Evolutionary conservation across 1,139 yeast species (phyloP).

Genomic region (Yamadazyma oceani): DNA sequence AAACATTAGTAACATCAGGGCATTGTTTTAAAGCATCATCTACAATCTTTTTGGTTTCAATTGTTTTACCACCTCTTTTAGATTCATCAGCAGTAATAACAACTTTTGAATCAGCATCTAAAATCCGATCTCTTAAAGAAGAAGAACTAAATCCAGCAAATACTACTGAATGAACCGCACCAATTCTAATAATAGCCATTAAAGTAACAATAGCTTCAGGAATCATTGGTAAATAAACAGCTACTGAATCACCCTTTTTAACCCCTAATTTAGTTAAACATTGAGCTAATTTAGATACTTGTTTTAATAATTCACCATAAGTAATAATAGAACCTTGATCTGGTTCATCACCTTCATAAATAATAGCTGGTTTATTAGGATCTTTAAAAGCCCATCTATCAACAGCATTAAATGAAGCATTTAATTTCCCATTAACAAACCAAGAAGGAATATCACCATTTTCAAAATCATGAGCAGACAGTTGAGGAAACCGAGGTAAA

Average conservation of each 20-base stretch:
- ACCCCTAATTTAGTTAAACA: conserved; percentile 67
- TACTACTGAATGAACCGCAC: conserved; percentile 81
- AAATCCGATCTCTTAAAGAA: conserved; percentile 72
- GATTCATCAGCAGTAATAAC: conserved; percentile 83
- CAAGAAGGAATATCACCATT: conserved; percentile 72
- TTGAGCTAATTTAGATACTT: conserved; percentile 71
- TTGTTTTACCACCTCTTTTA: conserved; percentile 78
- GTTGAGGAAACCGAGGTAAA: conserved; percentile 53
- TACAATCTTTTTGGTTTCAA: conserved; percentile 79
- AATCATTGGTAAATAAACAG: conserved; percentile 84
- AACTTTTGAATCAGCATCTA: conserved; percentile 70
- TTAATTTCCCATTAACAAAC: conserved; percentile 76
- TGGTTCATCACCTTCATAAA: conserved; percentile 80
- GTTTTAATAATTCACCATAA: conserved; percentile 68
- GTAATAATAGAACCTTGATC: conserved; percentile 62
- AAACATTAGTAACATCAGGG: conserved; percentile 66
- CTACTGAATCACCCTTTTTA: conserved; percentile 79
- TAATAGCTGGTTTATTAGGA: conserved; percentile 74
- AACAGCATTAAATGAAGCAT: conserved; percentile 75
- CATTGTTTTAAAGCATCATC: conserved; percentile 76
- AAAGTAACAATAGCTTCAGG: conserved; percentile 77
- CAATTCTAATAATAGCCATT: conserved; percentile 73
- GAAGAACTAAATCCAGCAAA: conserved; percentile 83
- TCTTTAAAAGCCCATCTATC: conserved; percentile 75
- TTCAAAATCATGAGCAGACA: conserved; percentile 51